Evolutionary conservation across 768 basidiomycete genomes (phyloP).

Genomic region (Russula compacta): DNA sequence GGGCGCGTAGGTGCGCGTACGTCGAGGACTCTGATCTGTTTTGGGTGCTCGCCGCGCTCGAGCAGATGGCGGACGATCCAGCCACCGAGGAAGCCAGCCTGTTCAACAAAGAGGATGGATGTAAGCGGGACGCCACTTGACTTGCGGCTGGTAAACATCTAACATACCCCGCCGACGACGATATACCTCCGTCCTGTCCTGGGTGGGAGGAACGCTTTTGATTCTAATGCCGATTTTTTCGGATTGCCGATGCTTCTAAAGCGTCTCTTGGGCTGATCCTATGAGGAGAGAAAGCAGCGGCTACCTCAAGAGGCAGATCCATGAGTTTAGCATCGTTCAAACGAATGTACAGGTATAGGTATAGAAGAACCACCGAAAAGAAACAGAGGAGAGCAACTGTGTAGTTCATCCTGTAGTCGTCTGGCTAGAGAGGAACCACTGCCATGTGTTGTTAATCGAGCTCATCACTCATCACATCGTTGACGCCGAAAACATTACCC

Average conservation of each 20-base stretch:
- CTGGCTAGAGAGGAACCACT: neutral
- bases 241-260: slow-evolving; percentile 30
- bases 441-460: neutral
- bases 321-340: slow-evolving; percentile 48
- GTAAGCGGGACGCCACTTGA: neutral
- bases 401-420: neutral
- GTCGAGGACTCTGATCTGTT: slow-evolving; percentile 57
- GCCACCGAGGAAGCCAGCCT: slow-evolving; percentile 71
- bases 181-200: slow-evolving; percentile 70
- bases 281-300: slow-evolving; percentile 39
- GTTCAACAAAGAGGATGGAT: neutral
- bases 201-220: slow-evolving; percentile 45
- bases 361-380: slow-evolving; percentile 19
- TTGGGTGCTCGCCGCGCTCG: slow-evolving; percentile 61
- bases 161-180: slow-evolving; percentile 62
- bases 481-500: no score
- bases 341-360: slow-evolving; percentile 33
- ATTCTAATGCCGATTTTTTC: slow-evolving; percentile 28
- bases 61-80: slow-evolving; percentile 68
- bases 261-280: slow-evolving; percentile 41
- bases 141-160: neutral
- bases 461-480: neutral
- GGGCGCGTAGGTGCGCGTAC: slow-evolving; percentile 49
- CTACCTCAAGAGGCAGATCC: slow-evolving; percentile 38
- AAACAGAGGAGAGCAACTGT: neutral